Conservation (phyloP, 257 asterid species). For the Solanum appendiculatum region DNA sequence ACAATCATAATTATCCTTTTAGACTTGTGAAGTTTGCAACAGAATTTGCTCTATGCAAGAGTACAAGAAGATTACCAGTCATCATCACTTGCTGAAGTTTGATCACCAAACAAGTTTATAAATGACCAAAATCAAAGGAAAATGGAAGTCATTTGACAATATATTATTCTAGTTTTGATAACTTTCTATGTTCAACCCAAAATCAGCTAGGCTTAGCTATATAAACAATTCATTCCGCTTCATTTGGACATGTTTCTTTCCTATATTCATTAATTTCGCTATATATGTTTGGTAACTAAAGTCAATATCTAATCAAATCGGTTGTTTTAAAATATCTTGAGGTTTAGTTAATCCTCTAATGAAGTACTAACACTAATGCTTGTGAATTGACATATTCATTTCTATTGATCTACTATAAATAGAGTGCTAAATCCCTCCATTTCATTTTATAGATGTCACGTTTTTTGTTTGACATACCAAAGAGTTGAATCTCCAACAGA, state of each 20-base stretch:
- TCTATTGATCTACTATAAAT: neutral
- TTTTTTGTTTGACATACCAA: neutral
- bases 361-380: neutral
- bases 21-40: neutral
- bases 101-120: neutral
- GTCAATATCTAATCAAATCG: neutral
- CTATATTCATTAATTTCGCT: neutral
- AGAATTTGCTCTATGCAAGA: neutral
- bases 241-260: neutral
- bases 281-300: neutral
- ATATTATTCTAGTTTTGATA: neutral
- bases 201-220: neutral
- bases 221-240: neutral
- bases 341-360: neutral
- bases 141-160: neutral
- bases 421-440: neutral
- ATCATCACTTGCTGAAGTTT: neutral
- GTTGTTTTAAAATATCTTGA: neutral
- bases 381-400: neutral
- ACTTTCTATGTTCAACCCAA: neutral
- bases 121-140: neutral
- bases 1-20: neutral
- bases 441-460: neutral
- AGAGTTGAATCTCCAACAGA: neutral
- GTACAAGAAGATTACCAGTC: neutral